Percentiles rank a stretch among this genome's conserved stretches.
These are phyloP conservation scores for Bryum argenteum DNA, from an alignment of 225 moss, liverwort and hornwort genomes.

Conservation along the genomic window DNA sequence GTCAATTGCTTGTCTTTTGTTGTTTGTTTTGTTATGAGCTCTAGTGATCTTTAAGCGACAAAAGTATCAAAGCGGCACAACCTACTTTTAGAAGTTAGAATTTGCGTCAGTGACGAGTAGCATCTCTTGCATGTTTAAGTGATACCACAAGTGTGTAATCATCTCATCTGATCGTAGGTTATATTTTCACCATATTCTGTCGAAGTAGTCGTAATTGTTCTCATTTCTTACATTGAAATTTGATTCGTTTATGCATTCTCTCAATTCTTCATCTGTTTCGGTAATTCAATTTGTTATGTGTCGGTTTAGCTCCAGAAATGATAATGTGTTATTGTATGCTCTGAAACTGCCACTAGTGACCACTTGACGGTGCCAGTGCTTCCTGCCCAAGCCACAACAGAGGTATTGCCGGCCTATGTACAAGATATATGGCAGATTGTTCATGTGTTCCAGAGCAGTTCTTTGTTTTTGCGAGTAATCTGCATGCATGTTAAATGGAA, in stretches of 20 bases:
- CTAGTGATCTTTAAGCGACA: background rate
- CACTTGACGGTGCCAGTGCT: slow-evolving; percentile 43
- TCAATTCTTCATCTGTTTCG: background rate
- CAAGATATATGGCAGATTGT: slow-evolving; percentile 1
- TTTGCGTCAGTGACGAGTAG: background rate
- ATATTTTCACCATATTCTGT: slow-evolving; percentile 11
- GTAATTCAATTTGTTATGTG: background rate
- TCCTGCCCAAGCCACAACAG: slow-evolving; percentile 34
- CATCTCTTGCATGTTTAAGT: background rate
- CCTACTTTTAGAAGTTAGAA: background rate
- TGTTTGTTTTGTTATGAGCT: background rate
- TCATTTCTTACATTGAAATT: background rate
- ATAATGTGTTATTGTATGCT: no score
- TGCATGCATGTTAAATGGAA: background rate
- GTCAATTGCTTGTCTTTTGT: background rate
- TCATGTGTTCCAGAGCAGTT: background rate
- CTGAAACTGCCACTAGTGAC: slow-evolving; percentile 23
- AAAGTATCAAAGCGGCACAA: background rate
- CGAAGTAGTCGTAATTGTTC: background rate
- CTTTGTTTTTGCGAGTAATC: background rate
- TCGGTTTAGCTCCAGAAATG: no score
- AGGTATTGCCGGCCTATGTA: slow-evolving; percentile 29
- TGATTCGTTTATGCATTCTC: background rate
- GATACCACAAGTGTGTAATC: background rate
- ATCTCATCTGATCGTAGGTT: background rate